Evolutionary conservation across 805 yeast species (phyloP), one percentile per base, ranked within the genome.

Genomic region (Komagataella phaffii): DNA sequence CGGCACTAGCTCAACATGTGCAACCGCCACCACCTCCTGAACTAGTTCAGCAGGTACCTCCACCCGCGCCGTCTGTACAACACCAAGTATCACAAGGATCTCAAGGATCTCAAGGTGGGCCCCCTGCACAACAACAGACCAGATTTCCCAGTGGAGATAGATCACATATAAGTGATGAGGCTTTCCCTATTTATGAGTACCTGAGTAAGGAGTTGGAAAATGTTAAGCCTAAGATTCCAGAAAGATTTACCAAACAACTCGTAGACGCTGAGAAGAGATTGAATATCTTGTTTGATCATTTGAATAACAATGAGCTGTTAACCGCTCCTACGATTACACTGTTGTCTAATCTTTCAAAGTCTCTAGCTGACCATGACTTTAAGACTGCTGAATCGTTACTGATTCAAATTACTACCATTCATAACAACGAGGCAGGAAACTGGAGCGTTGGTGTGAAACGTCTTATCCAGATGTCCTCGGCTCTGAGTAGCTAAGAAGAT

Each of bases 371-470:
- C 8, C 74, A 75, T 54, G 83, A 88, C 53, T 86, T 70, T 62
- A 64, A 66, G 3, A 69, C 69, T 14, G 97, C 98, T 1, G 66
- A 74, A 50, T 65, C 73, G 1, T 58, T 78, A 40, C 80, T 79
- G 55, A 64, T 72, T 43, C 78, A 80, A 50, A 75, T 93, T 54
- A 77, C 85, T 19, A 75, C 88, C 6, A 75, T 77, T 44, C 75
- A 78, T 55, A 75, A 83, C 21, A 79, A 76, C 21, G 95, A 90
- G 65, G 79, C 85, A 56, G 96, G 96, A 12, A 81, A 84, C 60
- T 93, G 99, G 99, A 79, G 85, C 70, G 79, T 85, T 36, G 99
- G 99, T 59, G 83, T 93, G 48, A 88, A 85, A 66, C 80, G 97
- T 58, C 75, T 93, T 55, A 80, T 91, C 55, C 84, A 83, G 55